Base-by-base conservation (phyloP, 2,329 filamentous ascomycete genomes). In the Ophiobolus disseminans region DNA sequence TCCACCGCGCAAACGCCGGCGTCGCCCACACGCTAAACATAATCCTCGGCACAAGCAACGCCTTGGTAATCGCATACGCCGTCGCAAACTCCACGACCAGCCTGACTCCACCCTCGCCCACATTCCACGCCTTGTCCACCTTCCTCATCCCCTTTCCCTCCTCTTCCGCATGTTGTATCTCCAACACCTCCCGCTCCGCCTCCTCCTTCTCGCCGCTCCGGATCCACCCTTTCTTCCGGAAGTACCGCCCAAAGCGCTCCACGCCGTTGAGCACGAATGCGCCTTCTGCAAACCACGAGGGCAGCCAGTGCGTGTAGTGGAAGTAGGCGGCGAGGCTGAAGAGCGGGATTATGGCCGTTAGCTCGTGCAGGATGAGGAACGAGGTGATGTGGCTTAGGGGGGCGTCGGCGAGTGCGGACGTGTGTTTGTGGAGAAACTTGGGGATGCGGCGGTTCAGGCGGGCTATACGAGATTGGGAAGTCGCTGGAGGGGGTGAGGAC, bases 1-100 rank as follows among this genome's bases (percentile, higher is more conserved):
- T 62, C 54, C 57, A 58, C 41, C 55, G 76, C 22, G 92, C 92
- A 79, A 97, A 95, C 88, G 90, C 95, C 3, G 94, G 94, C 37
- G 94, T 96, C 11, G 83, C 88, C 90, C 89, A 96, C 3, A 95
- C 82, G 75, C 92, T 96, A 5, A 85, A 74, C 20, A 87, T 76
- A 53, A 99, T 83, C 59, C 94, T 82, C 10, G 89, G 64, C 0
- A 94, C 91, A 55, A 99, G 72, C 49, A 97, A 68, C 13, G 85
- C 86, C 76, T 99, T 99, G 1, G 91, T 95, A 55, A 97, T 82
- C 1, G 91, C 89, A 78, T 94, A 99, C 4, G 94, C 92, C 16
- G 94, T 88, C 19, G 90, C 94, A 56, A 97, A 84, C 73, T 87
- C 84, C 17, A 86, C 74, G 23, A 87, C 75, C 50, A 86, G 53